Conservation (phyloP, 441 rosid genomes). For the Adansonia grandidieri region DNA sequence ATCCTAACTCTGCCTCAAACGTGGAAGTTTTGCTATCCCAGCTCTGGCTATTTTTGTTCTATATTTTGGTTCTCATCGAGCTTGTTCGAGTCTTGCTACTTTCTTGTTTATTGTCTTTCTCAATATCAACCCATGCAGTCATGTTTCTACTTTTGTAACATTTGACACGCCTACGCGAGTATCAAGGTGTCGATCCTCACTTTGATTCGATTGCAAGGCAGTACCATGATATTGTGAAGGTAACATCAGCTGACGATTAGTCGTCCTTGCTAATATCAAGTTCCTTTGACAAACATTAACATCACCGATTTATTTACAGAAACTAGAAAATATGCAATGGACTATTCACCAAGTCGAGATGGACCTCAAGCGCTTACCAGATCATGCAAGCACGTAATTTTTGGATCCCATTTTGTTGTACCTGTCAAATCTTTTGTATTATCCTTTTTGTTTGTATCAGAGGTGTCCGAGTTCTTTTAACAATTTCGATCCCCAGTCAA, state of each 20-base stretch:
- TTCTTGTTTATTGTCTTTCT: neutral
- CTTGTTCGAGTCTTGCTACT: neutral
- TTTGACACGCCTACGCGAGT: constrained; percentile 92
- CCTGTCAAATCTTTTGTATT: neutral
- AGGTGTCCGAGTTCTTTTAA: neutral
- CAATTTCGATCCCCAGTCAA: neutral
- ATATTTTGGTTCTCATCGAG: too few relatives aligned
- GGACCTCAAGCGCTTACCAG: constrained; percentile 79
- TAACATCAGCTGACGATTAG: constrained; percentile 29
- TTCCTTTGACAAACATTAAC: constrained; percentile 23
- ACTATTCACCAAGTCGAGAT: constrained; percentile 93
- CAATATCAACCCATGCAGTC: neutral
- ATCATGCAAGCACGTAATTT: constrained; percentile 47
- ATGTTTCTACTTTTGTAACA: constrained; percentile 31
- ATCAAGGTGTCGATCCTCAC: constrained; percentile 96
- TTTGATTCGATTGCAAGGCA: constrained; percentile 89
- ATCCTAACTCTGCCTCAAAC: neutral
- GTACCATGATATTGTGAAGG: constrained; percentile 93
- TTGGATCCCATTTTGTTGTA: neutral
- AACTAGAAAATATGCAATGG: constrained; percentile 94
- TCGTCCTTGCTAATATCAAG: neutral
- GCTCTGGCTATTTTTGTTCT: too few relatives aligned
- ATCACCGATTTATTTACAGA: constrained; percentile 47
- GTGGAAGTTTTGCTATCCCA: too few relatives aligned
- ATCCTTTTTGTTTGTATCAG: neutral